A percentile compares a stretch with the other conserved stretches of the same genome.
phyloP scores from a whole-genome alignment of 2,329 filamentous ascomycete species.

The Pyrenochaeta sp. region DNA sequence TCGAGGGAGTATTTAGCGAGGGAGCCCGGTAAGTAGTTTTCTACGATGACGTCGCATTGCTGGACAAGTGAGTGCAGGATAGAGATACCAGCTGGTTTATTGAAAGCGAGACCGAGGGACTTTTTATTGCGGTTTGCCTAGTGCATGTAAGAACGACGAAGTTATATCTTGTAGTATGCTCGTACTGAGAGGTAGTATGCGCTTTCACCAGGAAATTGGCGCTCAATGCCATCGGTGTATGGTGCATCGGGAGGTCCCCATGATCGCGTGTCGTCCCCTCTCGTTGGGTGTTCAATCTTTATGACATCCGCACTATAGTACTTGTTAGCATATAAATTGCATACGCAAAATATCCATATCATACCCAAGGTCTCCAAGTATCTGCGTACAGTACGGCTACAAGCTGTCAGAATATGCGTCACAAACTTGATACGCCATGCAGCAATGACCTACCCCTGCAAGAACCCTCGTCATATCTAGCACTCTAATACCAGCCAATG shows the following conservation, averaged over 20 bases:
- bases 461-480: slow-evolving; percentile 96
- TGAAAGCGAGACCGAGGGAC: slow-evolving; percentile 89
- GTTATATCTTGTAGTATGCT: background rate
- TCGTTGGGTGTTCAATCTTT: slow-evolving; percentile 91
- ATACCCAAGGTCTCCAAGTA: slow-evolving; percentile 93
- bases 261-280: slow-evolving; percentile 91
- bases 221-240: slow-evolving; percentile 69
- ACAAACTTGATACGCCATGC: background rate
- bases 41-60: slow-evolving; percentile 89
- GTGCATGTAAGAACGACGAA: background rate
- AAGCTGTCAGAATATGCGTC: slow-evolving; percentile 21
- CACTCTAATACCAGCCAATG: slow-evolving; percentile 84
- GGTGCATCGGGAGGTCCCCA: slow-evolving; percentile 95
- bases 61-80: slow-evolving; percentile 85
- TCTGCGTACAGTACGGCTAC: slow-evolving; percentile 96
- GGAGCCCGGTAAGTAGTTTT: slow-evolving; percentile 92
- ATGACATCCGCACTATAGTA: slow-evolving; percentile 84
- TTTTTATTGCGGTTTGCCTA: slow-evolving; percentile 98
- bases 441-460: slow-evolving; percentile 74
- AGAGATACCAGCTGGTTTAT: slow-evolving; percentile 79
- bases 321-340: slow-evolving; percentile 11
- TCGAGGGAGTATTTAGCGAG: slow-evolving; percentile 91
- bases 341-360: slow-evolving; percentile 6
- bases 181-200: slow-evolving; percentile 89
- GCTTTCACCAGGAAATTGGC: slow-evolving; percentile 83